Percentiles rank a stretch among this genome's conserved stretches.
Conservation (phyloP, 768 basidiomycete genomes). For the Phanerodontia chrysosporium region DNA sequence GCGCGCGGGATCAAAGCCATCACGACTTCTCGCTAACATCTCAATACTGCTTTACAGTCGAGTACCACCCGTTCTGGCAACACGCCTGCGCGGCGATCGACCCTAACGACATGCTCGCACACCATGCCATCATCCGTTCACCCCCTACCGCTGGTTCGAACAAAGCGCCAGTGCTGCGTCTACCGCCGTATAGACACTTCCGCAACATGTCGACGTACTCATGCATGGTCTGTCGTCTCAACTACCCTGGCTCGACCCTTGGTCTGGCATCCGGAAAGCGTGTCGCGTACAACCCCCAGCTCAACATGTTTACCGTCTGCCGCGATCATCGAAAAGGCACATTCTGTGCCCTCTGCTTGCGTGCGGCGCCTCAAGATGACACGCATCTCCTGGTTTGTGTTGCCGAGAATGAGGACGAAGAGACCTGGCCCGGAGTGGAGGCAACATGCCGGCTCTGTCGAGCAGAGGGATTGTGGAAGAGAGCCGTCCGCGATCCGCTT, state of each 20-base stretch:
- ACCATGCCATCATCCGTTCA: conserved; percentile 41
- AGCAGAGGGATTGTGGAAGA: conserved; percentile 59
- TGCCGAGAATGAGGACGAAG: conserved; percentile 70
- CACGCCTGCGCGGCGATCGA: conserved; percentile 60
- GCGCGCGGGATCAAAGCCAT: conserved; percentile 11
- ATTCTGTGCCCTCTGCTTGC: conserved; percentile 67
- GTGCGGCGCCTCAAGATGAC: conserved; percentile 48
- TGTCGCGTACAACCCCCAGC: conserved; percentile 32
- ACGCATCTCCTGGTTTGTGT: conserved; percentile 39
- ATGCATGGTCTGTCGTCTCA: conserved; percentile 70
- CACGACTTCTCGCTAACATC: conserved; percentile 6
- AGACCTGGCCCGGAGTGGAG: conserved; percentile 59
- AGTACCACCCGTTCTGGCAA: conserved; percentile 68
- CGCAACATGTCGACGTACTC: conserved; percentile 49
- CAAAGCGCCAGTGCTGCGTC: conserved; percentile 16
- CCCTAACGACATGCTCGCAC: conserved; percentile 51
- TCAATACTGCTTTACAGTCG: conserved; percentile 39
- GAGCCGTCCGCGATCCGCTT: conserved; percentile 40
- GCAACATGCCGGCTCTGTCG: conserved; percentile 69
- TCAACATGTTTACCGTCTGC: conserved; percentile 51
- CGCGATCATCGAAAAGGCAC: conserved; percentile 58
- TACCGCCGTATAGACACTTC: conserved; percentile 56
- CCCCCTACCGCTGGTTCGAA: conserved; percentile 24
- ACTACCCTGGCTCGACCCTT: conserved; percentile 43
- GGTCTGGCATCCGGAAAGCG: conserved; percentile 55